Base-by-base conservation (phyloP, 2,329 filamentous ascomycete genomes). In the Fusarium verrucosum region DNA sequence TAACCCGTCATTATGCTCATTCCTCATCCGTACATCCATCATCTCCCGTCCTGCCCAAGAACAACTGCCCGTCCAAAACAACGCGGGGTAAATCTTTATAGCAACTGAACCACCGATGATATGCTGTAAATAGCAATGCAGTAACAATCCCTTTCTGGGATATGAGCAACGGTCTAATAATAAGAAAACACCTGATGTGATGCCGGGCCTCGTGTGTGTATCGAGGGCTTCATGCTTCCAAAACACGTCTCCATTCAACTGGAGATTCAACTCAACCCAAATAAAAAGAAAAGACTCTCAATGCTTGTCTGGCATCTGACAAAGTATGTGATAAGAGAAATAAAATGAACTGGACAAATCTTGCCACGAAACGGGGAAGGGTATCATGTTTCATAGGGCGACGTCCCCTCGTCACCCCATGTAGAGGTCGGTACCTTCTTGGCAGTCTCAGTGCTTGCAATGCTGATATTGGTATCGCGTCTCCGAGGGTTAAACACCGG, bases 401-500 rank as follows among this genome's bases (percentile, higher is more conserved):
- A 69, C 64, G 44, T 61, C 56, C 65, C 62, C 60, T 74, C 73
- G 62, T 75, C 77, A 58, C 74, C 75, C 59, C 77, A 73, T 45
- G 79, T 69, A 35, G 76, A 63, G 17, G 62, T 53, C 16, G 62
- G 57, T 26, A 86, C 72, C 72, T 87, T 87, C 76, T 87, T 89
- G 35, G 87, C 87, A 38, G 87, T 89, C 67, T 88, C 87, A 2
- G 85, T 87, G 70, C 86, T 88, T 28, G 82, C 84, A 25, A 85
- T 83, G 65, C 85, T 87, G 2, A 83, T 84, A 66, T 87, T 86
- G 50, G 86, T 89, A 65, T 86, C 84, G 28, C 87, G 81, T 54
- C 86, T 79, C 58, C 77, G 78, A 4, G 80, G 76, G 41, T 76
- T 77, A 47, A 77, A 77, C 26, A 74, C 76, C 14, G 75, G 45